These are phyloP conservation scores for Chionographis japonica DNA, from an alignment of 106 monocot species.

Conservation along the genomic window DNA sequence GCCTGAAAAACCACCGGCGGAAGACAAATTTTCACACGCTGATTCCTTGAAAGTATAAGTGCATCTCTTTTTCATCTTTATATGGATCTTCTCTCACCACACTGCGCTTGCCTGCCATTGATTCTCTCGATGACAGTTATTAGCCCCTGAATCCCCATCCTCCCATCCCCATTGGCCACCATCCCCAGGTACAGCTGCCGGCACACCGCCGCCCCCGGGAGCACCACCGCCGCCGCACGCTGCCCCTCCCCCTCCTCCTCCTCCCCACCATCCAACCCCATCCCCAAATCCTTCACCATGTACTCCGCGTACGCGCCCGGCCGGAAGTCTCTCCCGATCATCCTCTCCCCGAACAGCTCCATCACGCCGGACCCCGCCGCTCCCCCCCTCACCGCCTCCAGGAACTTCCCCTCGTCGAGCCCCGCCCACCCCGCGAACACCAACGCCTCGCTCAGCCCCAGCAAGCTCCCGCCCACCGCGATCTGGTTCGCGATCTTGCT, in stretches of 20 bases:
- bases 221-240: slow-evolving; percentile 9
- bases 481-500: slow-evolving; percentile 60
- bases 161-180: slow-evolving; percentile 46
- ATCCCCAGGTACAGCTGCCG: slow-evolving; percentile 37
- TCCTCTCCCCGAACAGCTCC: slow-evolving; percentile 44
- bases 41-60: no score
- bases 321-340: slow-evolving; percentile 30
- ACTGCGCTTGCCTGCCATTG: slow-evolving; percentile 14
- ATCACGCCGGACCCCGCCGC: slow-evolving; percentile 33
- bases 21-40: no score
- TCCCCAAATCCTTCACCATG: slow-evolving; percentile 56
- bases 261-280: slow-evolving; percentile 14
- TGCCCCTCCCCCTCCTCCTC: not conserved
- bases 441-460: slow-evolving; percentile 36
- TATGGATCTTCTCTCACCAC: no score
- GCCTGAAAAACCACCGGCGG: no score
- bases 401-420: slow-evolving; percentile 19
- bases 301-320: slow-evolving; percentile 39
- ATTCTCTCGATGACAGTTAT: slow-evolving; percentile 41
- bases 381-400: slow-evolving; percentile 27
- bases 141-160: slow-evolving; percentile 39
- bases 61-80: no score
- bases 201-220: slow-evolving; percentile 37
- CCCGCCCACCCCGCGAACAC: slow-evolving; percentile 34
- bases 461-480: slow-evolving; percentile 19